Percentiles rank a stretch among this genome's conserved stretches.
phyloP scores from a whole-genome alignment of 2,329 filamentous ascomycete species.

The Colletotrichum spaethianum region DNA sequence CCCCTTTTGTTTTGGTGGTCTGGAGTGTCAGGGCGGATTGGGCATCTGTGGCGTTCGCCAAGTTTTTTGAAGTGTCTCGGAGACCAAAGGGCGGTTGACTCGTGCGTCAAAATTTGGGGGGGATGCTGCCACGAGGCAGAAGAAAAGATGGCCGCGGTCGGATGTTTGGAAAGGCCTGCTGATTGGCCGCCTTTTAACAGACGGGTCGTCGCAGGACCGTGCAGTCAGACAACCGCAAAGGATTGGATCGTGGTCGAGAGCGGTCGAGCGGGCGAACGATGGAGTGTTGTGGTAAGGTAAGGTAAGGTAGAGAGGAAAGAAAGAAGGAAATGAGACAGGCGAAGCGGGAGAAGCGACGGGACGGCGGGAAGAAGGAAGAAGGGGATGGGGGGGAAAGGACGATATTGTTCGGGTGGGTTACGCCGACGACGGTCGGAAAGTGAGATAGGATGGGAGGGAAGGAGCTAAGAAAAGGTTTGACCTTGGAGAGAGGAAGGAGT shows the following conservation, averaged over 20 bases:
- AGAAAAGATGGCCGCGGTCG: slow-evolving; percentile 33
- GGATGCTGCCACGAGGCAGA: slow-evolving; percentile 39
- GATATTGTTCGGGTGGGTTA: slow-evolving; percentile 20
- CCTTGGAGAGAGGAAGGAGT: slow-evolving; percentile 12
- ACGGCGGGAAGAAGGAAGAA: slow-evolving; percentile 12
- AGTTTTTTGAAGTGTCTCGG: slow-evolving; percentile 33
- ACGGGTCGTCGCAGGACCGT: slow-evolving; percentile 4
- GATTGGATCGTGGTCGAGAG: neutral
- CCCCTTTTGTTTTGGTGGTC: slow-evolving; percentile 12
- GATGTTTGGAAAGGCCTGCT: slow-evolving; percentile 13
- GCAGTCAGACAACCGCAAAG: neutral
- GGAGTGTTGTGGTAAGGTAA: too few species aligned
- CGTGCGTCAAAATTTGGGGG: slow-evolving; percentile 31
- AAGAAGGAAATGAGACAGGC: slow-evolving; percentile 4
- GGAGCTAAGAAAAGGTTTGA: neutral
- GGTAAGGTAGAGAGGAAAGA: neutral
- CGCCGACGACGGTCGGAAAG: slow-evolving; percentile 16
- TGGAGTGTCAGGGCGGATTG: slow-evolving; percentile 22
- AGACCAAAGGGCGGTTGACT: slow-evolving; percentile 35
- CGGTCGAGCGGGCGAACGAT: slow-evolving; percentile 7
- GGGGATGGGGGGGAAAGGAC: neutral
- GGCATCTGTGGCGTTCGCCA: slow-evolving; percentile 28
- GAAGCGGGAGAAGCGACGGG: neutral
- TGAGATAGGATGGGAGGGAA: slow-evolving; percentile 15
- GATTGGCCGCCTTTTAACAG: slow-evolving; percentile 22